Base-by-base conservation (phyloP, 441 rosid genomes). In the Viola pubescens region DNA sequence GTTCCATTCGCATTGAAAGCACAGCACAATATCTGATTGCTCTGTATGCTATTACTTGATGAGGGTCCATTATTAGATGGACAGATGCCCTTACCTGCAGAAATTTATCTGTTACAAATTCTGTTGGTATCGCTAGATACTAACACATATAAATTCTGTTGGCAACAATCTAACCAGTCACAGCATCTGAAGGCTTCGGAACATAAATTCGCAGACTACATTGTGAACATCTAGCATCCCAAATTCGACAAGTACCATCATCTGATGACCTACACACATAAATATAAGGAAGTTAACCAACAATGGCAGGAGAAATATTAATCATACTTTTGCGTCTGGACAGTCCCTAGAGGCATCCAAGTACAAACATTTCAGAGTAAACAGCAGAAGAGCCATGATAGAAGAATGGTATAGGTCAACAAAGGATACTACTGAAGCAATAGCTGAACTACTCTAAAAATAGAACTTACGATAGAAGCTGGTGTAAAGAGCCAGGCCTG, bases 221-320 rank as follows among this genome's bases (percentile, higher is more conserved):
- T 48, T 87, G 94, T 45, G 95, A 76, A 75, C 70, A 64, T 71
- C 88, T 82, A 69, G 94, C 95, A 82, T 94, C 99, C 99, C 98
- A 94, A 76, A 94, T 79, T 73, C 99, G 86, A 74, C 98, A 94
- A 66, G 97, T 94, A 72, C 99, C 97, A 85, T 91, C 99, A 76
- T 94, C 98, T 1, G 99, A 91, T 61, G 99, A 91, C 78, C 98
- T 91, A 72, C 73, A 83, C 73, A 83, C 87, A 74, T 70, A 80
- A 51, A 72, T 54, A 54, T 79, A 37, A 68, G 56, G 63, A 73
- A 52, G 67, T 50, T 66, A 54, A 69, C 52, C 59, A 62, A 54
- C 16, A 62, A 40, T 19, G 52, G 48, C 12, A 64, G 14, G 58
- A 41, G 11, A 61, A 54, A 40, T 47, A 43, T 43, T 6, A 61